Conservation (phyloP, 2,329 filamentous ascomycete species). For the Alternaria conjuncta region DNA sequence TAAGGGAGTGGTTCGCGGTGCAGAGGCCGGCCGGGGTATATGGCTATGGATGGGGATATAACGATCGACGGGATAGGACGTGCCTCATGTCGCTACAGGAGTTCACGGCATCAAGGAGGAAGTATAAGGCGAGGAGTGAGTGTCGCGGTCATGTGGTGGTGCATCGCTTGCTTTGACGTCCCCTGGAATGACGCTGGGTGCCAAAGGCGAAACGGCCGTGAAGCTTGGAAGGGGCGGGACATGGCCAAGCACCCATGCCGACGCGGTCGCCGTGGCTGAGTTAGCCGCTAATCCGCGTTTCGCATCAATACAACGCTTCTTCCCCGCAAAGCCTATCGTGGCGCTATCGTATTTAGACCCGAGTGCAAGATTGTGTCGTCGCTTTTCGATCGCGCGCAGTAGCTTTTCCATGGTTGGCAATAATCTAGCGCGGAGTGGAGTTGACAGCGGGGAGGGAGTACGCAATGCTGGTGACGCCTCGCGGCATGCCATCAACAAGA, state of each 20-base stretch:
- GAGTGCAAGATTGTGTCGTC: neutral
- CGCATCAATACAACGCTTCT: neutral
- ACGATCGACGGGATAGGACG: conserved; percentile 6
- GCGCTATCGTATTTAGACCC: neutral
- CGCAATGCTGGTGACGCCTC: neutral
- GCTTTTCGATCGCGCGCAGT: neutral
- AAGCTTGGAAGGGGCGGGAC: conserved; percentile 16
- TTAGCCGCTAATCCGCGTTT: conserved; percentile 4
- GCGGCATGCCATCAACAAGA: neutral
- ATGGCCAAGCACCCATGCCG: conserved; percentile 13
- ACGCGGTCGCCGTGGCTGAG: conserved; percentile 15
- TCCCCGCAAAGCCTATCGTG: neutral
- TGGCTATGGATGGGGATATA: conserved; percentile 9
- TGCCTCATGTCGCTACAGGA: conserved; percentile 7
- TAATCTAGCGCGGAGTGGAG: neutral
- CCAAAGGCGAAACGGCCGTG: conserved; percentile 12
- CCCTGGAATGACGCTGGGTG: conserved; percentile 8
- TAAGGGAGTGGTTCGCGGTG: neutral
- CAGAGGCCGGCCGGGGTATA: conserved; percentile 3
- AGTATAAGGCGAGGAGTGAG: neutral
- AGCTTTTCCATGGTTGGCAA: neutral
- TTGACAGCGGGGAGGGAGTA: neutral
- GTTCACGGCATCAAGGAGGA: neutral
- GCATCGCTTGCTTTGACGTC: neutral
- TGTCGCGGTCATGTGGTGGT: neutral